These are phyloP conservation scores for Citeromyces siamensis DNA, from an alignment of 1,139 yeast genomes.

Conservation along the genomic window DNA sequence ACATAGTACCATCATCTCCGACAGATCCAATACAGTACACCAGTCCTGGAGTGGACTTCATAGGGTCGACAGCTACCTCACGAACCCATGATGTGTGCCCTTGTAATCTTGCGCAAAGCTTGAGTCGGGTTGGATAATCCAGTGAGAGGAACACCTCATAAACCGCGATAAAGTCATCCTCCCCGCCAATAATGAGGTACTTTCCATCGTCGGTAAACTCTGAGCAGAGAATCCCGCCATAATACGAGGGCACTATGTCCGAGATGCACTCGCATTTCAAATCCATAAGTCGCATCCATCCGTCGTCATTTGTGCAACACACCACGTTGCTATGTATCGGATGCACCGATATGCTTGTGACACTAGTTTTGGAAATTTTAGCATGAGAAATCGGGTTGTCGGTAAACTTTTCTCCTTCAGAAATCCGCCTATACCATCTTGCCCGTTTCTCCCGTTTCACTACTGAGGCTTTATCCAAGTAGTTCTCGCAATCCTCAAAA, in stretches of 20 bases:
- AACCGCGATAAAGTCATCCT: slow-evolving; percentile 46
- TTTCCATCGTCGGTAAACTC: slow-evolving; percentile 56
- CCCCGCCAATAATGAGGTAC: slow-evolving; percentile 44
- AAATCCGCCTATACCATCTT: background rate
- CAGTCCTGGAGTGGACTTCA: slow-evolving; percentile 15
- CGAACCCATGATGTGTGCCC: slow-evolving; percentile 62
- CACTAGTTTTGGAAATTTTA: slow-evolving; percentile 45
- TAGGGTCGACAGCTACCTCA: slow-evolving; percentile 31
- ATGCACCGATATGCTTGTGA: slow-evolving; percentile 38
- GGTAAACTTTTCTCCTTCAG: slow-evolving; percentile 9
- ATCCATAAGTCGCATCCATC: slow-evolving; percentile 48
- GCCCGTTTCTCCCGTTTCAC: background rate
- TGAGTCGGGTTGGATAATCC: slow-evolving; percentile 15
- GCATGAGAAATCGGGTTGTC: slow-evolving; percentile 45
- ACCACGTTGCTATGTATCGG: slow-evolving; percentile 23
- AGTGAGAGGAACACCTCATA: slow-evolving; percentile 25
- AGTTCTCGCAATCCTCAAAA: slow-evolving; percentile 12
- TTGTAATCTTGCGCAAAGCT: slow-evolving; percentile 35
- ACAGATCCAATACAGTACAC: slow-evolving; percentile 49
- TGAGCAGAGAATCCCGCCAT: slow-evolving; percentile 49
- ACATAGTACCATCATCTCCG: slow-evolving; percentile 58
- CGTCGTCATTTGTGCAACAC: slow-evolving; percentile 56
- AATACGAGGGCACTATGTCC: slow-evolving; percentile 56
- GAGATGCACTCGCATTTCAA: slow-evolving; percentile 31
- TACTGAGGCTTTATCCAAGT: background rate